phyloP scores from a whole-genome alignment of 2,329 filamentous ascomycete species.

The Alternaria triticimaculans region DNA sequence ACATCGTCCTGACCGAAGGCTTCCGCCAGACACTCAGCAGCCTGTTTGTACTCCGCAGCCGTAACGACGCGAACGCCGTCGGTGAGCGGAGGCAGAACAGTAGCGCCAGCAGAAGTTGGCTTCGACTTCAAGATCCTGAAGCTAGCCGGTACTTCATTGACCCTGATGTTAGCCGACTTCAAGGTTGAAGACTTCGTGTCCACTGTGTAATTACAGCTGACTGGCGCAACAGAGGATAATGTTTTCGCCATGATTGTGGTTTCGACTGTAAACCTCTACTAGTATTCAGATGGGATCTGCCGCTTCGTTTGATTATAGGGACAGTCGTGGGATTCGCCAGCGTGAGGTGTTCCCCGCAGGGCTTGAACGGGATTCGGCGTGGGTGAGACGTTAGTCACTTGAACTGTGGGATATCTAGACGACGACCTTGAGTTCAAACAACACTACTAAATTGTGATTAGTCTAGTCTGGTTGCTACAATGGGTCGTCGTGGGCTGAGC shows the following conservation, averaged over 20 bases:
- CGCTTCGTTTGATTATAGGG: constrained; percentile 54
- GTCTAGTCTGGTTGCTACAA: constrained; percentile 40
- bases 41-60: constrained; percentile 73
- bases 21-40: constrained; percentile 74
- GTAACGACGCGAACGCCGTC: constrained; percentile 68
- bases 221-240: constrained; percentile 37
- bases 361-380: constrained; percentile 27
- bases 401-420: constrained; percentile 35
- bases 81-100: constrained; percentile 30
- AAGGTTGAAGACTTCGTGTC: constrained; percentile 48
- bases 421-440: constrained; percentile 43
- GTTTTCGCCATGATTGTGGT: constrained; percentile 57
- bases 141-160: constrained; percentile 40
- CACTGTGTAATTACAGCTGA: constrained; percentile 37
- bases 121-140: constrained; percentile 41
- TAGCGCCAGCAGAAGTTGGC: constrained; percentile 10
- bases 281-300: constrained; percentile 57
- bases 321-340: constrained; percentile 48
- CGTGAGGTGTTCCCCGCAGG: constrained; percentile 43
- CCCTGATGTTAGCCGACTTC: constrained; percentile 41
- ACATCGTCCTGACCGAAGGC: constrained; percentile 79
- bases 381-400: constrained; percentile 36
- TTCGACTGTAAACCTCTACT: constrained; percentile 48
- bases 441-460: constrained; percentile 44
- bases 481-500: constrained; percentile 30